Evolutionary conservation across 2,329 filamentous ascomycete genomes (phyloP).

Genomic region (Alternaria conjuncta): DNA sequence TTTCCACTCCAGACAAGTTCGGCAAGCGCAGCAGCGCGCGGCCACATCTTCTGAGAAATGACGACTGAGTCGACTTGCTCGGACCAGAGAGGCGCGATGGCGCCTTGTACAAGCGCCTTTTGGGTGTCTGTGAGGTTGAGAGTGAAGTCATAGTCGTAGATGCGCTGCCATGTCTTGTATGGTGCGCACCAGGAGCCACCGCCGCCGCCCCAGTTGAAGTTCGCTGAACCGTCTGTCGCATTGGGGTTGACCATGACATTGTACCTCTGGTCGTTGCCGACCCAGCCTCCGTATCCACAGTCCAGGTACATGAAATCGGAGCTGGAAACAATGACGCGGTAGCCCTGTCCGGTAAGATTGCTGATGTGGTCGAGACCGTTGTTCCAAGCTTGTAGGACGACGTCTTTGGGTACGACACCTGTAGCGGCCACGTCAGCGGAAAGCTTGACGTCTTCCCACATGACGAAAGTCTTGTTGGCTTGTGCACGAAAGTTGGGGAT

Average conservation of each 20-base stretch:
- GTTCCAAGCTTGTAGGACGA: conserved; percentile 64
- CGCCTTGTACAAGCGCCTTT: conserved; percentile 59
- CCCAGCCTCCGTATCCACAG: conserved; percentile 62
- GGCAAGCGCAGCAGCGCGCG: conserved; percentile 62
- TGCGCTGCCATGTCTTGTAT: conserved; percentile 67
- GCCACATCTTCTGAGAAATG: conserved; percentile 61
- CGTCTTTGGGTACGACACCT: conserved; percentile 56
- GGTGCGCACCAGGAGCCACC: conserved; percentile 66
- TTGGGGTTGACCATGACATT: conserved; percentile 61
- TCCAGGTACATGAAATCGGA: conserved; percentile 64
- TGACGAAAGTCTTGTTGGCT: conserved; percentile 59
- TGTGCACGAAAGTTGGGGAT: conserved; percentile 58
- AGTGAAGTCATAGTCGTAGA: conserved; percentile 66
- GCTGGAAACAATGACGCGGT: conserved; percentile 63
- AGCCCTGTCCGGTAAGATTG: conserved; percentile 58
- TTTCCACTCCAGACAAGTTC: conserved; percentile 65
- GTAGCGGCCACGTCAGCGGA: conserved; percentile 52
- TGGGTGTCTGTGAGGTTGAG: conserved; percentile 55
- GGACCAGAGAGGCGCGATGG: conserved; percentile 59
- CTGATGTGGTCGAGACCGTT: conserved; percentile 59
- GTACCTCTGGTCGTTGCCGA: conserved; percentile 64
- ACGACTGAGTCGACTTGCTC: conserved; percentile 63
- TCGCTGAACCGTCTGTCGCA: conserved; percentile 46
- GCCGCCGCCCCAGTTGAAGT: conserved; percentile 62
- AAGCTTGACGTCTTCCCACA: conserved; percentile 64